These are phyloP conservation scores for Halenospora varia DNA, from an alignment of 495 filamentous ascomycete genomes.

Conservation along the genomic window DNA sequence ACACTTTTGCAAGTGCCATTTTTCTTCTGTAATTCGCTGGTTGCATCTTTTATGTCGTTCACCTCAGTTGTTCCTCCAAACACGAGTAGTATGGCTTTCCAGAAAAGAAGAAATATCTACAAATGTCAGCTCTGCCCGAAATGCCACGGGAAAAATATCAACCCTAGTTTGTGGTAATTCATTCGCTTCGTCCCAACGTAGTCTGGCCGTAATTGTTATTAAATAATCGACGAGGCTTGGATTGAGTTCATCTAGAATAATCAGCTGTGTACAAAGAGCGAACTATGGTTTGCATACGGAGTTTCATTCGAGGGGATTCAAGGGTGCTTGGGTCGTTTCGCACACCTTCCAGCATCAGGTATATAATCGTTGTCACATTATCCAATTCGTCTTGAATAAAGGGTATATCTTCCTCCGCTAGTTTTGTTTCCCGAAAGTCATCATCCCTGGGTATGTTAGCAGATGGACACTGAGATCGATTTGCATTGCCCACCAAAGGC, in stretches of 20 bases:
- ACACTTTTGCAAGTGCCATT: slow-evolving; percentile 41
- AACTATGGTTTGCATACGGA: slow-evolving; percentile 31
- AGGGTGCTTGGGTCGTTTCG: slow-evolving; percentile 43
- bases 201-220: slow-evolving; percentile 65
- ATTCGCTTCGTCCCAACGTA: slow-evolving; percentile 83
- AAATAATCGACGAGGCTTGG: slow-evolving; percentile 70
- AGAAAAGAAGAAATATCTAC: slow-evolving; percentile 71
- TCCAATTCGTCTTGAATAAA: slow-evolving; percentile 50
- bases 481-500: slow-evolving; percentile 36
- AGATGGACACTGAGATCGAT: neutral
- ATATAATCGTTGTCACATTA: slow-evolving; percentile 63
- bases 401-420: slow-evolving; percentile 25
- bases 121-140: neutral
- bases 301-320: slow-evolving; percentile 31
- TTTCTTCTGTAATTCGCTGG: slow-evolving; percentile 35
- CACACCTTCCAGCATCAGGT: slow-evolving; percentile 66
- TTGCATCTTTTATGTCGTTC: slow-evolving; percentile 65
- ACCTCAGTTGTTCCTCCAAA: slow-evolving; percentile 75
- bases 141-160: neutral
- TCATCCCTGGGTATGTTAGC: slow-evolving; percentile 30
- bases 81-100: slow-evolving; percentile 84
- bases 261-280: too few relatives aligned
- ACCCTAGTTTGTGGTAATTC: slow-evolving; percentile 49
- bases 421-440: slow-evolving; percentile 20
- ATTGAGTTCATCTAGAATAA: slow-evolving; percentile 46